Evolutionary conservation across 2,329 filamentous ascomycete genomes (phyloP).

Genomic region (Fusarium musae): DNA sequence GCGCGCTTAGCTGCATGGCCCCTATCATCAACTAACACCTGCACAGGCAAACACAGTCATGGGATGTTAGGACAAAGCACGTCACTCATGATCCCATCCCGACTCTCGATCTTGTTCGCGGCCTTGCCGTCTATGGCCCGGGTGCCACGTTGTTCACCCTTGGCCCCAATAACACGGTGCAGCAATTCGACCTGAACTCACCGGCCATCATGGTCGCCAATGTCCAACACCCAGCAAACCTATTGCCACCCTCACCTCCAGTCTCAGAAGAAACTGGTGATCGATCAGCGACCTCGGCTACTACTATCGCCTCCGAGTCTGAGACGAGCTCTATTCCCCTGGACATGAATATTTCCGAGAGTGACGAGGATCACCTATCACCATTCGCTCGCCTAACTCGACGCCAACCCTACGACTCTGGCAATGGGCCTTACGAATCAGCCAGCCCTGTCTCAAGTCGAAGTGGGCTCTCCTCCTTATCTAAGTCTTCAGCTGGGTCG

Average conservation of each 20-base stretch:
- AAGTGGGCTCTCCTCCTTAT: constrained; percentile 69
- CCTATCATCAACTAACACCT: constrained; percentile 48
- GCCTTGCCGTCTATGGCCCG: constrained; percentile 87
- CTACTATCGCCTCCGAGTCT: constrained; percentile 63
- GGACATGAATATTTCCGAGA: constrained; percentile 72
- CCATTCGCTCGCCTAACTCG: constrained; percentile 80
- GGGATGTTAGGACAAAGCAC: constrained; percentile 98
- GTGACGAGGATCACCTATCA: constrained; percentile 81
- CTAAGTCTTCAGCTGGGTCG: constrained; percentile 65
- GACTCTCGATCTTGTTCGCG: constrained; percentile 82
- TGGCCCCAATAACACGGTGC: constrained; percentile 86
- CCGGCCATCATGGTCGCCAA: constrained; percentile 83
- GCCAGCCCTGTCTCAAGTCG: constrained; percentile 74
- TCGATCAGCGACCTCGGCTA: constrained; percentile 58
- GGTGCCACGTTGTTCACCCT: constrained; percentile 93
- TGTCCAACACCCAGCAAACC: constrained; percentile 84
- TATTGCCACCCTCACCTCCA: constrained; percentile 83
- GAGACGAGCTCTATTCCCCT: constrained; percentile 66
- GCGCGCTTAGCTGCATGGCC: constrained; percentile 57
- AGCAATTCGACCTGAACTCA: constrained; percentile 94
- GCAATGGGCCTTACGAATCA: constrained; percentile 70
- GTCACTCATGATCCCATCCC: constrained; percentile 91
- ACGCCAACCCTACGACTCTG: constrained; percentile 70
- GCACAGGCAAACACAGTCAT: constrained; percentile 85
- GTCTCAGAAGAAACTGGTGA: constrained; percentile 79